These are phyloP conservation scores for Lasiodiplodia gonubiensis DNA, from an alignment of 2,329 filamentous ascomycete species.

Conservation along the genomic window DNA sequence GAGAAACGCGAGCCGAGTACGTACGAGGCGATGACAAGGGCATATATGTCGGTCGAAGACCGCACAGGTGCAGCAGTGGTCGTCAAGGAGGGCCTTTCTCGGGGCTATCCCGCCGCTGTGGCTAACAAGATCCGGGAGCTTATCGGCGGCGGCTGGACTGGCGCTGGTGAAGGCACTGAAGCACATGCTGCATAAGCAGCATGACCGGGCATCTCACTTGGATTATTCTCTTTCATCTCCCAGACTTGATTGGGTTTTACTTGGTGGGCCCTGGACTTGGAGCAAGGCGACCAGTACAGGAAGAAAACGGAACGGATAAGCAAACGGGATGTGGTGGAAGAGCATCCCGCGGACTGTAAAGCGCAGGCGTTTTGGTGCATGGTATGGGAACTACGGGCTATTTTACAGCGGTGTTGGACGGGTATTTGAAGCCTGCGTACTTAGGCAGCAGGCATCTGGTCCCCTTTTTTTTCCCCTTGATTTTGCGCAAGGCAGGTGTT, in stretches of 20 bases:
- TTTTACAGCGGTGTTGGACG: not conserved
- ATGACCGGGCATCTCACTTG: not conserved
- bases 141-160: constrained; percentile 55
- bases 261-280: not conserved
- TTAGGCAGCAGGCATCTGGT: not conserved
- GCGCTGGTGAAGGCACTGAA: constrained; percentile 23
- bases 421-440: not conserved
- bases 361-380: constrained; percentile 19
- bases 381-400: not conserved
- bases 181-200: not conserved
- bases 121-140: constrained; percentile 93
- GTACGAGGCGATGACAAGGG: constrained; percentile 97
- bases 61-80: constrained; percentile 76
- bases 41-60: constrained; percentile 84
- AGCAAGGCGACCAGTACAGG: not conserved
- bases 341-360: constrained; percentile 5
- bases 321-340: not conserved
- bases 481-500: constrained; percentile 21
- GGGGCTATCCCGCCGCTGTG: constrained; percentile 90
- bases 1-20: constrained; percentile 92
- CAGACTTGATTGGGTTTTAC: not conserved
- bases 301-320: constrained; percentile 2
- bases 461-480: not conserved
- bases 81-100: constrained; percentile 86
- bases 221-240: not conserved